Conservation (phyloP, 1,284 basidiomycete genomes). For the Porogramme epimiltina region DNA sequence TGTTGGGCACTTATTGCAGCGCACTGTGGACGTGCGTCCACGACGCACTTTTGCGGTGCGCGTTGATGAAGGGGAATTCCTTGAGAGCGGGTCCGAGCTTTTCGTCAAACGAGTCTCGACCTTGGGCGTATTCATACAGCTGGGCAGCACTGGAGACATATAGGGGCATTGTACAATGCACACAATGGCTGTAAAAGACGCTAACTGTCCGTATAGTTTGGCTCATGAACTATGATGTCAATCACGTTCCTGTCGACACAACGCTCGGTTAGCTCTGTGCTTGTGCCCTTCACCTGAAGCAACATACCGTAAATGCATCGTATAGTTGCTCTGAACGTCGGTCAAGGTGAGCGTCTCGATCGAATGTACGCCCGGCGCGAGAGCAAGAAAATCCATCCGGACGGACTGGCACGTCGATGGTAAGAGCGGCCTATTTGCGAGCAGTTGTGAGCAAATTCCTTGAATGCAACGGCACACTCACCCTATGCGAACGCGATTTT, state of each 20-base stretch:
- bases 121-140: constrained; percentile 99
- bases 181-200: no score
- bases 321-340: constrained; percentile 72
- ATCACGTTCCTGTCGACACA: constrained; percentile 53
- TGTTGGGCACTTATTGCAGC: no score
- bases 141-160: no score
- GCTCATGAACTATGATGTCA: constrained; percentile 67
- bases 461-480: constrained; percentile 38
- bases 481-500: constrained; percentile 84
- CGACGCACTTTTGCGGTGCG: no score
- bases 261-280: not conserved
- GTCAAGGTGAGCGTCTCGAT: constrained; percentile 75
- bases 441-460: not conserved
- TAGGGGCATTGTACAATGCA: no score
- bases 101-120: constrained; percentile 98
- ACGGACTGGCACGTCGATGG: constrained; percentile 85
- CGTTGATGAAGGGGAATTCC: constrained; percentile 97
- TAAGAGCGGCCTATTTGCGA: constrained; percentile 61
- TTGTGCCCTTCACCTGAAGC: not conserved
- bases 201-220: not conserved
- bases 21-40: no score
- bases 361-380: constrained; percentile 79
- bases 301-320: constrained; percentile 71
- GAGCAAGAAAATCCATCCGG: constrained; percentile 83
- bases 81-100: constrained; percentile 92